These are phyloP conservation scores for Neofusicoccum cordaticola DNA, from an alignment of 2,329 filamentous ascomycete species.

Conservation along the genomic window DNA sequence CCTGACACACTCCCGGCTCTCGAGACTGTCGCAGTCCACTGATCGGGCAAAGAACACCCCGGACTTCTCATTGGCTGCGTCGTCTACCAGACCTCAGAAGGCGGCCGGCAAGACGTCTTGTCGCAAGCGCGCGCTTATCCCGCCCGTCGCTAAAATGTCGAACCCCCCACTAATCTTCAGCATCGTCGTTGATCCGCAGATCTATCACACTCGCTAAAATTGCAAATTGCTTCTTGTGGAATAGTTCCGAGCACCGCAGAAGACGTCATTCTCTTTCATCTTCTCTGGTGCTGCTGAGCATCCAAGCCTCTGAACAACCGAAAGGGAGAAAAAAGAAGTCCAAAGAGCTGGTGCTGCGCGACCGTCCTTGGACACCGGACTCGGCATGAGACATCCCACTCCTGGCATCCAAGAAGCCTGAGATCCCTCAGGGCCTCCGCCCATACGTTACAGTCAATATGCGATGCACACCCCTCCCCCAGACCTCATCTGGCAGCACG, in stretches of 20 bases:
- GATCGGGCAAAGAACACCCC: too few species aligned
- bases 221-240: not conserved
- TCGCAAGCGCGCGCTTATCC: not conserved
- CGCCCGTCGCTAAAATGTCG: not conserved
- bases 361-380: too few species aligned
- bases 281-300: not conserved
- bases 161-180: not conserved
- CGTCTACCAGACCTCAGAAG: not conserved
- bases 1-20: too few species aligned
- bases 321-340: too few species aligned
- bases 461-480: not conserved
- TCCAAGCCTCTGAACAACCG: too few species aligned
- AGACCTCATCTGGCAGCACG: not conserved
- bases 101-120: not conserved
- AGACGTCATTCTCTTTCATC: not conserved
- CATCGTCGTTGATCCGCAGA: not conserved
- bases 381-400: too few species aligned
- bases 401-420: too few species aligned
- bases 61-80: too few species aligned
- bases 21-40: too few species aligned
- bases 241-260: not conserved
- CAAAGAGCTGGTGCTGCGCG: too few species aligned
- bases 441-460: not conserved
- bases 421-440: not conserved
- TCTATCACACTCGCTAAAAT: constrained; percentile 1